phyloP scores from a whole-genome alignment of 768 basidiomycete genomes.

The Suillus ampliporus region DNA sequence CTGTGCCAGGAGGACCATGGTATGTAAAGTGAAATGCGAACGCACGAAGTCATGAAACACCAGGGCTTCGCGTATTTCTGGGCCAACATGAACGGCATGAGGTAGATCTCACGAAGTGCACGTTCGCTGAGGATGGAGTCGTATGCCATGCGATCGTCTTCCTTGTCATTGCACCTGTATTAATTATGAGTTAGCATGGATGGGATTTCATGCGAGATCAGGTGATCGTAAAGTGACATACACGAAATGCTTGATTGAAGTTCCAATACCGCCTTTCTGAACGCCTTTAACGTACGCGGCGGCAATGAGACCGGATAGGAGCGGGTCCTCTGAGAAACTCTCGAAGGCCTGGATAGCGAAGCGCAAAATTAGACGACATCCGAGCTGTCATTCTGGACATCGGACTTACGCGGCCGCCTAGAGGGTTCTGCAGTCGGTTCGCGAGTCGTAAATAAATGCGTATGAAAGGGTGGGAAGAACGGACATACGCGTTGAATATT shows the following conservation, averaged over 20 bases:
- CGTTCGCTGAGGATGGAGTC: constrained; percentile 55
- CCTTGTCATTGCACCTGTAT: constrained; percentile 77
- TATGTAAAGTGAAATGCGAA: constrained; percentile 11
- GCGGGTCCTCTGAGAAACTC: constrained; percentile 80
- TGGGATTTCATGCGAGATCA: neutral
- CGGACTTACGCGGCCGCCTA: constrained; percentile 64
- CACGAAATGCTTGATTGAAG: constrained; percentile 85
- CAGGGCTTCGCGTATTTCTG: constrained; percentile 58
- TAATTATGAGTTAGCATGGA: constrained; percentile 6
- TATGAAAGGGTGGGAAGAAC: constrained; percentile 18
- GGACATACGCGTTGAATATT: constrained; percentile 75
- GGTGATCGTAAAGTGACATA: constrained; percentile 33
- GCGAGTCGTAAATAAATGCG: neutral
- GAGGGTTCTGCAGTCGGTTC: constrained; percentile 54
- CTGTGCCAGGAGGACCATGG: neutral
- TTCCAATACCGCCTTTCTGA: constrained; percentile 76
- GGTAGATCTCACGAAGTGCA: constrained; percentile 62
- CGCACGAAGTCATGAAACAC: constrained; percentile 67
- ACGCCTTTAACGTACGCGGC: constrained; percentile 79
- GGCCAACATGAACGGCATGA: constrained; percentile 66
- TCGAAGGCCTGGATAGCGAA: constrained; percentile 63
- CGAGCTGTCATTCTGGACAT: neutral
- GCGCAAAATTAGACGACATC: constrained; percentile 16
- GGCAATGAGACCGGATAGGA: constrained; percentile 71
- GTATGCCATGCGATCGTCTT: constrained; percentile 73